Evolutionary conservation across 345 rosid species (phyloP).

Genomic region (Iberis pinnata): DNA sequence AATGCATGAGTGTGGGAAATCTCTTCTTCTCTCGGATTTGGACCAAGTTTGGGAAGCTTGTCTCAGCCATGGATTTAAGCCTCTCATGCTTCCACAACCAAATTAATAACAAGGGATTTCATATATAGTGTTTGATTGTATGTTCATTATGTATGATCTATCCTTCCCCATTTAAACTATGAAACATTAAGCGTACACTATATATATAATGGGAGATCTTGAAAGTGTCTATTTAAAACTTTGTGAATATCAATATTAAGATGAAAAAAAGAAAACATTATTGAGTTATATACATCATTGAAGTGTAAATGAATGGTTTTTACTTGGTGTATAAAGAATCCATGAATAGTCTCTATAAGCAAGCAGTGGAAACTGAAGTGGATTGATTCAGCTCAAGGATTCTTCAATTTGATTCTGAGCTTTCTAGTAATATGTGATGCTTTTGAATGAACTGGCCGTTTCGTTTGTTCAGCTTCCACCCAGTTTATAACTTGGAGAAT

Average conservation of each 20-base stretch:
- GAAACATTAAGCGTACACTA: too few species aligned
- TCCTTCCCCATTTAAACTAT: too few species aligned
- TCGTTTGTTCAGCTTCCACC: slow-evolving; percentile 78
- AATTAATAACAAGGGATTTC: too few species aligned
- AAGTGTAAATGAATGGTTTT: background rate
- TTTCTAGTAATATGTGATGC: slow-evolving; percentile 69
- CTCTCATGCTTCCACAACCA: slow-evolving; percentile 24
- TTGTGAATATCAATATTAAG: too few species aligned
- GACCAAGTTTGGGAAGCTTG: slow-evolving; percentile 43
- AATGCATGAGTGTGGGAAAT: slow-evolving; percentile 40
- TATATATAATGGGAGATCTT: too few species aligned
- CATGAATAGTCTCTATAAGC: background rate
- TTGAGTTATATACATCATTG: background rate
- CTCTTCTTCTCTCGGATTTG: slow-evolving; percentile 24
- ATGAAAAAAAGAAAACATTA: too few species aligned
- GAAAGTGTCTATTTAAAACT: too few species aligned
- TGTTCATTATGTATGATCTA: too few species aligned
- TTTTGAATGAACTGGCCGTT: slow-evolving; percentile 65
- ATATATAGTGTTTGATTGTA: too few species aligned
- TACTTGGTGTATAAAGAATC: slow-evolving; percentile 10
- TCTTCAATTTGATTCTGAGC: slow-evolving; percentile 78
- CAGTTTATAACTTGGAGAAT: slow-evolving; percentile 71
- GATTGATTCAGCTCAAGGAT: slow-evolving; percentile 36
- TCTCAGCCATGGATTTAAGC: slow-evolving; percentile 48
- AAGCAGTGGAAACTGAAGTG: slow-evolving; percentile 9